Conservation (phyloP, 2,329 filamentous ascomycete species). For the Xenosphaeropsis pyriputrescens region DNA sequence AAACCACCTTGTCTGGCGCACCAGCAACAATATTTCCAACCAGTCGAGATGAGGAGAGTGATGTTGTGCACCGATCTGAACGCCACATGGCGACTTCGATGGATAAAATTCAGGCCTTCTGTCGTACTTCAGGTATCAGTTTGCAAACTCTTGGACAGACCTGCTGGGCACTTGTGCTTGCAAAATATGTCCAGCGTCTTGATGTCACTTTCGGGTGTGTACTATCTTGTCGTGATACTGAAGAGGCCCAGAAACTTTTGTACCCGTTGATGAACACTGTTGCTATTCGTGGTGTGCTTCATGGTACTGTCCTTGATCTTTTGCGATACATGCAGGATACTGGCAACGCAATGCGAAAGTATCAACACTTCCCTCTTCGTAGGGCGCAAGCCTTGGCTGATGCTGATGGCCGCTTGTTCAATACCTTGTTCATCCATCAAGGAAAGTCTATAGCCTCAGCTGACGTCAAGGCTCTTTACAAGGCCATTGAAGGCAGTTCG, state of each 20-base stretch:
- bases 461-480: slow-evolving; percentile 9
- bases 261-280: slow-evolving; percentile 94
- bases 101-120: slow-evolving; percentile 37
- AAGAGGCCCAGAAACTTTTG: slow-evolving; percentile 49
- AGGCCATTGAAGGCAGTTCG: slow-evolving; percentile 31
- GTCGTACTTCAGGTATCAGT: slow-evolving; percentile 52
- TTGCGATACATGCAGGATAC: slow-evolving; percentile 61
- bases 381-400: slow-evolving; percentile 41
- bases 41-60: slow-evolving; percentile 6
- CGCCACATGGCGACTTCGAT: slow-evolving; percentile 25
- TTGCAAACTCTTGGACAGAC: slow-evolving; percentile 64
- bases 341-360: slow-evolving; percentile 47
- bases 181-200: slow-evolving; percentile 43
- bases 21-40: slow-evolving; percentile 23
- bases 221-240: slow-evolving; percentile 69
- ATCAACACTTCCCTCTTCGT: slow-evolving; percentile 66
- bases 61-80: slow-evolving; percentile 26
- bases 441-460: slow-evolving; percentile 21
- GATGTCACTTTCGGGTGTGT: slow-evolving; percentile 76
- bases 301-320: slow-evolving; percentile 50
- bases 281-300: slow-evolving; percentile 55
- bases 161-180: slow-evolving; percentile 60
- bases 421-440: slow-evolving; percentile 54
- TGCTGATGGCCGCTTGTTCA: slow-evolving; percentile 33
- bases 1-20: slow-evolving; percentile 43